Evolutionary conservation across 768 basidiomycete genomes (phyloP).

Genomic region (Mycena venus): DNA sequence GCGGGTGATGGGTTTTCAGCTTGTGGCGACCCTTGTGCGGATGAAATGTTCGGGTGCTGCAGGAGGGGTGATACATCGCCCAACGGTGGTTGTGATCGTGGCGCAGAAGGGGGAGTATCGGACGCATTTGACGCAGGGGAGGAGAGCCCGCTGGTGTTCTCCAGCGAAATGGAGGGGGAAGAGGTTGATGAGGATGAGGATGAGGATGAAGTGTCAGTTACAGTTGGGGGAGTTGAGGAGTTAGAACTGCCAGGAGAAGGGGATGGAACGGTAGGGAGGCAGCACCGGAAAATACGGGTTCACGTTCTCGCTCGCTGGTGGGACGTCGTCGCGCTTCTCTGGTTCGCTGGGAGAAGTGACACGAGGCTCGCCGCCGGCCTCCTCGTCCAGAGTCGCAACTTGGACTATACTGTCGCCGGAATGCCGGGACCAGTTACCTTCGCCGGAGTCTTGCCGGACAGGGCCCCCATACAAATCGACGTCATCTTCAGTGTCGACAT

Average conservation of each 20-base stretch:
- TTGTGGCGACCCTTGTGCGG: not conserved
- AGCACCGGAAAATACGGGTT: conserved; percentile 71
- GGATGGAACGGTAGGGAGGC: conserved; percentile 36
- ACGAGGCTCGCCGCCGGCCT: conserved; percentile 26
- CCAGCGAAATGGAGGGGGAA: conserved; percentile 26
- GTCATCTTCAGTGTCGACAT: conserved; percentile 52
- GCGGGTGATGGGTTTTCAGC: conserved; percentile 6
- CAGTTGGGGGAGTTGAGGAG: conserved; percentile 41
- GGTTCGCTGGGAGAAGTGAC: conserved; percentile 27
- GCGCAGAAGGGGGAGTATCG: not conserved
- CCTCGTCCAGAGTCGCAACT: conserved; percentile 30
- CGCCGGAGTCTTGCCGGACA: conserved; percentile 26
- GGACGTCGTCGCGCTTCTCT: conserved; percentile 15
- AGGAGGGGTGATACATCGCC: not conserved
- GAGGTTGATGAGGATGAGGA: conserved; percentile 41
- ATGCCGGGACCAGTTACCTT: conserved; percentile 22
- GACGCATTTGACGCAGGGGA: not conserved
- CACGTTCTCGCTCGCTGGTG: conserved; percentile 36
- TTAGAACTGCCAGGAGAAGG: conserved; percentile 40
- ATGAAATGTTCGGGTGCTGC: not conserved
- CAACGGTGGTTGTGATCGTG: not conserved
- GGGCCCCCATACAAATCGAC: conserved; percentile 47
- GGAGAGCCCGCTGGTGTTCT: not conserved
- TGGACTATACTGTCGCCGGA: conserved; percentile 30
- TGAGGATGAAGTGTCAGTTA: conserved; percentile 38